phyloP scores from a whole-genome alignment of 345 rosid species.

The Eucalyptus erythrocorys region DNA sequence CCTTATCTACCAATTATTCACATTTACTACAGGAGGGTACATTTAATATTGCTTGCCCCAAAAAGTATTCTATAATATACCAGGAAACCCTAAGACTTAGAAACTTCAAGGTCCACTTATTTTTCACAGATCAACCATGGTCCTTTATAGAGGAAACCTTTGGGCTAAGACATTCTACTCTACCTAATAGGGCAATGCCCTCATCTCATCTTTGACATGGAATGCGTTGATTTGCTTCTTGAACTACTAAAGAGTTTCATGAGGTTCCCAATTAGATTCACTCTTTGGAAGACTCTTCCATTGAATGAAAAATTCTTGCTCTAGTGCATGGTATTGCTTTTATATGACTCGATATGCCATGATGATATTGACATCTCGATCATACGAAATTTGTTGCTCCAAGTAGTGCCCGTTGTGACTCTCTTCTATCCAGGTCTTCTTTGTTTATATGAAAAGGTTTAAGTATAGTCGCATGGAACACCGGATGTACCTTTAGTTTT shows the following conservation, averaged over 20 bases:
- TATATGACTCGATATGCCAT: background rate
- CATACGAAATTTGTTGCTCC: background rate
- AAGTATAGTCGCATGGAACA: background rate
- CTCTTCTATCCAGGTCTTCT: background rate
- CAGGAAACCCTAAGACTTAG: background rate
- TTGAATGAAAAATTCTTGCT: background rate
- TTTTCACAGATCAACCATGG: background rate
- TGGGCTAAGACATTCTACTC: background rate
- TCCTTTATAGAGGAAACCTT: background rate
- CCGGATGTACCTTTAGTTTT: accelerated
- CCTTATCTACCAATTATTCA: background rate
- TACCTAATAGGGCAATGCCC: background rate
- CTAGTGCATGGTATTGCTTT: background rate
- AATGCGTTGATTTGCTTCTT: background rate
- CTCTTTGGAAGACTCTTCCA: background rate
- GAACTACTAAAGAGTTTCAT: background rate
- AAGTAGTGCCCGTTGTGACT: background rate
- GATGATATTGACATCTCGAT: background rate
- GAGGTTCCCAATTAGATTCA: background rate
- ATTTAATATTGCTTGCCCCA: background rate
- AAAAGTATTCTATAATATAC: background rate
- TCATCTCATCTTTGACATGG: background rate
- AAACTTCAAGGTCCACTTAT: background rate
- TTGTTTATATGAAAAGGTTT: too few relatives aligned
- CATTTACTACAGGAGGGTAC: background rate